Percentiles rank a stretch among this genome's conserved stretches.
phyloP scores from a whole-genome alignment of 768 basidiomycete genomes.

The Tricholomella constricta region DNA sequence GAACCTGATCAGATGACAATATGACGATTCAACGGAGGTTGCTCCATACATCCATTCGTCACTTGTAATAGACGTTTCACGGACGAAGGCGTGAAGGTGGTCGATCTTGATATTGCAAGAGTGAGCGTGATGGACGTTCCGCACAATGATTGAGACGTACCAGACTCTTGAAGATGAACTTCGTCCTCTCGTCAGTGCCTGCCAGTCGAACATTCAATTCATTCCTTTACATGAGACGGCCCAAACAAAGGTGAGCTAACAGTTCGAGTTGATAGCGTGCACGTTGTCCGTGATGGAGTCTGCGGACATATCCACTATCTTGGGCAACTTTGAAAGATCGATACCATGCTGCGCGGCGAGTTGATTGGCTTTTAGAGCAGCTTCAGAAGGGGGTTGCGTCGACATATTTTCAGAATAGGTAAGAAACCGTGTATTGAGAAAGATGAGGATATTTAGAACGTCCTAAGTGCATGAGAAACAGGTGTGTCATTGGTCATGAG shows the following conservation, averaged over 20 bases:
- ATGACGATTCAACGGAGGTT: too few relatives aligned
- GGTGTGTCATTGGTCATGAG: not conserved
- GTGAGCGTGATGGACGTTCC: not conserved
- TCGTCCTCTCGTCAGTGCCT: slow-evolving; percentile 43
- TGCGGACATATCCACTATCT: slow-evolving; percentile 41
- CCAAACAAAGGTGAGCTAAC: slow-evolving; percentile 24
- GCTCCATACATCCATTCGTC: slow-evolving; percentile 87
- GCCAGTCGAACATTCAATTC: not conserved
- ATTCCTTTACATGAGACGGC: not conserved
- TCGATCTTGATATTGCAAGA: slow-evolving; percentile 40
- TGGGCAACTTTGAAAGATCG: slow-evolving; percentile 42
- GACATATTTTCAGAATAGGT: not conserved
- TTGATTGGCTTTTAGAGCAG: slow-evolving; percentile 30
- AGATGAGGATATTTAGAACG: not conserved
- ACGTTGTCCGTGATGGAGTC: slow-evolving; percentile 45
- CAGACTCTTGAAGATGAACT: slow-evolving; percentile 44
- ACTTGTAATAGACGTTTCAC: slow-evolving; percentile 74
- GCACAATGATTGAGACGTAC: slow-evolving; percentile 28
- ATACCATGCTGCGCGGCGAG: slow-evolving; percentile 35
- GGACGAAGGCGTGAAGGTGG: slow-evolving; percentile 75
- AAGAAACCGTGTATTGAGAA: not conserved
- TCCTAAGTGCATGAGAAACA: too few relatives aligned
- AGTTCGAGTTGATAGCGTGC: slow-evolving; percentile 39
- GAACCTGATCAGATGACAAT: not conserved
- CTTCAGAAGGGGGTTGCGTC: slow-evolving; percentile 11